These are phyloP conservation scores for Pholiota adiposa DNA, from an alignment of 1,284 basidiomycete species.

Conservation along the genomic window DNA sequence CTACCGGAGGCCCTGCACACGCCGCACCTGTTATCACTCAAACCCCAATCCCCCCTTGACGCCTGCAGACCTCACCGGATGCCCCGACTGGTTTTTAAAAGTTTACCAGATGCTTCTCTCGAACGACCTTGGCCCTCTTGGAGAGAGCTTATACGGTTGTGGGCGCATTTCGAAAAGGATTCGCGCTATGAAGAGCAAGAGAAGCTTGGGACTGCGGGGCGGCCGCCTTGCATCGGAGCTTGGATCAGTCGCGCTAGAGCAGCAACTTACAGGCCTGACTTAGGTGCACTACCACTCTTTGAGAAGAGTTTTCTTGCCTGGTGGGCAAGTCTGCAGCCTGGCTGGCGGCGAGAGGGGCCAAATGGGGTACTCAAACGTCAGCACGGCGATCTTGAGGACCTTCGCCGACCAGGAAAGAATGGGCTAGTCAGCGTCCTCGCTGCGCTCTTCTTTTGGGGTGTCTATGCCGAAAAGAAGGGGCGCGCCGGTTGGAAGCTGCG, in stretches of 20 bases:
- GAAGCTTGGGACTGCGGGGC: background rate
- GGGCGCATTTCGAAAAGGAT: background rate
- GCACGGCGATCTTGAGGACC: slow-evolving; percentile 10
- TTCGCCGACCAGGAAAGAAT: slow-evolving; percentile 10
- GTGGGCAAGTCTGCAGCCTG: slow-evolving; percentile 16
- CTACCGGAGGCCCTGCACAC: background rate
- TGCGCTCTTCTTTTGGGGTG: background rate
- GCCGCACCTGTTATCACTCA: background rate
- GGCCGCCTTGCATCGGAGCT: background rate
- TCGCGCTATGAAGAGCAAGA: background rate
- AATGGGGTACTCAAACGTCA: background rate
- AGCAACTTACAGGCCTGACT: background rate
- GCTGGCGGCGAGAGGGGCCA: slow-evolving; percentile 1
- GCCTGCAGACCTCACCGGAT: background rate
- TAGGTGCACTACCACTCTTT: background rate
- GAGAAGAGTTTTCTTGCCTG: slow-evolving; percentile 5
- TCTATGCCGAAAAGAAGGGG: background rate
- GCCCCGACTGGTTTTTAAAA: background rate
- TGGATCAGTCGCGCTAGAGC: background rate
- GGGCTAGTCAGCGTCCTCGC: slow-evolving; percentile 14
- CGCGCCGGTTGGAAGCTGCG: background rate
- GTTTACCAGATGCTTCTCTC: background rate
- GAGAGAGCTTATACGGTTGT: background rate
- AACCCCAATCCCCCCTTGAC: background rate
- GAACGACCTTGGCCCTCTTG: background rate